A percentile compares a stretch with the other conserved stretches of the same genome.
These are phyloP conservation scores for Bondarzewia mesenterica DNA, from an alignment of 1,284 basidiomycete genomes.

Conservation along the genomic window DNA sequence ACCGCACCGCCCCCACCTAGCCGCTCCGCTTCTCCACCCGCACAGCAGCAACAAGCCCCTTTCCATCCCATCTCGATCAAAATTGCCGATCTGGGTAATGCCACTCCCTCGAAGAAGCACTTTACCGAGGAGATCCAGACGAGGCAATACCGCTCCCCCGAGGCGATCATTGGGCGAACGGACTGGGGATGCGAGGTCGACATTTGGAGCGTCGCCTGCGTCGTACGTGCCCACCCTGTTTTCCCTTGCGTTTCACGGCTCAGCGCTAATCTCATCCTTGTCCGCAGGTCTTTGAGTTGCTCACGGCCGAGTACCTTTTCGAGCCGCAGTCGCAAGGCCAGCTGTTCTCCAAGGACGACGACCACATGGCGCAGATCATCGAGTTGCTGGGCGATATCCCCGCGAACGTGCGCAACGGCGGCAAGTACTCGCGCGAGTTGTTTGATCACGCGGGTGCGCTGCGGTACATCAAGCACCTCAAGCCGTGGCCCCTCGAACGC, in stretches of 20 bases:
- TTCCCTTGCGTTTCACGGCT: neutral
- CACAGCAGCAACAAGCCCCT: neutral
- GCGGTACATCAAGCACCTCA: slow-evolving; percentile 72
- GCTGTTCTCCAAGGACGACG: slow-evolving; percentile 86
- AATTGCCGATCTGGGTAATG: slow-evolving; percentile 88
- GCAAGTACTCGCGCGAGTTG: slow-evolving; percentile 76
- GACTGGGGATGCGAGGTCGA: slow-evolving; percentile 86
- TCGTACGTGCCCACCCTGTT: slow-evolving; percentile 31
- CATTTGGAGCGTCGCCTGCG: slow-evolving; percentile 85
- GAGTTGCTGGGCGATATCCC: slow-evolving; percentile 77
- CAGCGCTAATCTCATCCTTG: neutral
- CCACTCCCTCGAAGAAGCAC: slow-evolving; percentile 75
- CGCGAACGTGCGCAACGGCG: slow-evolving; percentile 69
- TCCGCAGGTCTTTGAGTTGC: slow-evolving; percentile 56
- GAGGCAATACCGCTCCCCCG: slow-evolving; percentile 85
- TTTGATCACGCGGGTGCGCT: slow-evolving; percentile 68
- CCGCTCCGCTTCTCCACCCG: slow-evolving; percentile 17
- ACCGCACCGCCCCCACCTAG: slow-evolving; percentile 28
- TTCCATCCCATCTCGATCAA: slow-evolving; percentile 68
- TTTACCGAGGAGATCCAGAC: slow-evolving; percentile 94
- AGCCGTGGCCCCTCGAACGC: slow-evolving; percentile 77
- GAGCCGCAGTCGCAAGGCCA: slow-evolving; percentile 82
- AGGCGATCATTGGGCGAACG: slow-evolving; percentile 80
- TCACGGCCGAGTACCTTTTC: slow-evolving; percentile 84
- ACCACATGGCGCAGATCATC: slow-evolving; percentile 91